These are phyloP conservation scores for Ustilago trichophora DNA, from an alignment of 1,284 basidiomycete species.

Conservation along the genomic window DNA sequence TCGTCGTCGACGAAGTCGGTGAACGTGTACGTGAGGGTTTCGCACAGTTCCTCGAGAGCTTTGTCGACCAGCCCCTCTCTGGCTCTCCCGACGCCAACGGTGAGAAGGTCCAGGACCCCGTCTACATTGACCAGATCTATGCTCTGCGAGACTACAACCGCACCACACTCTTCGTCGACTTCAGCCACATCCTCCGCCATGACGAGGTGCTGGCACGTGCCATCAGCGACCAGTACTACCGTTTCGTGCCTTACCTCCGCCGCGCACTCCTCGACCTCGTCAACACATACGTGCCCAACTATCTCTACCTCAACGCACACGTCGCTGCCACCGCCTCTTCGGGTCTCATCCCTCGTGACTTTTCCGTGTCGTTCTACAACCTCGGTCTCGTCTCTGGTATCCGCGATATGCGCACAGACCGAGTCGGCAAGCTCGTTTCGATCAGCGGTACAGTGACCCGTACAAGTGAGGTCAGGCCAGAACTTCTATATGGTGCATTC, in stretches of 20 bases:
- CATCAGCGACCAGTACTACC: conserved; percentile 87
- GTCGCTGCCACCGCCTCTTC: conserved; percentile 72
- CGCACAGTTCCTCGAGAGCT: conserved; percentile 88
- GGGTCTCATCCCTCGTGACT: conserved; percentile 90
- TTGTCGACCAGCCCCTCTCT: conserved; percentile 73
- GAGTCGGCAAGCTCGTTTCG: conserved; percentile 59
- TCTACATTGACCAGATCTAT: conserved; percentile 90
- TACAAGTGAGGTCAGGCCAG: conserved; percentile 95
- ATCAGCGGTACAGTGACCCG: conserved; percentile 77
- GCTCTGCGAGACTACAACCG: conserved; percentile 91
- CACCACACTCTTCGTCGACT: conserved; percentile 96
- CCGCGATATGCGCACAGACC: conserved; percentile 76
- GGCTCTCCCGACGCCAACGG: conserved; percentile 70
- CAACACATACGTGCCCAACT: conserved; percentile 85
- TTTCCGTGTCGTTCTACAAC: conserved; percentile 93
- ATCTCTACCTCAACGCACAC: conserved; percentile 83
- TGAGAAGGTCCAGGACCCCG: conserved; percentile 69
- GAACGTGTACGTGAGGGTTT: conserved; percentile 91
- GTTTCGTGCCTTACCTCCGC: conserved; percentile 89
- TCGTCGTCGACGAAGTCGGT: conserved; percentile 89
- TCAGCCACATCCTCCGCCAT: conserved; percentile 83
- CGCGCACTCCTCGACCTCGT: conserved; percentile 90
- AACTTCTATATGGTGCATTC: conserved; percentile 91
- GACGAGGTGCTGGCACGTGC: conserved; percentile 92
- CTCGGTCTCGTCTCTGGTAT: conserved; percentile 94